Evolutionary conservation across 371 early-diverging fungal species (phyloP), one percentile per base, ranked within the genome.

Genomic region (Mortierella polycephala): DNA sequence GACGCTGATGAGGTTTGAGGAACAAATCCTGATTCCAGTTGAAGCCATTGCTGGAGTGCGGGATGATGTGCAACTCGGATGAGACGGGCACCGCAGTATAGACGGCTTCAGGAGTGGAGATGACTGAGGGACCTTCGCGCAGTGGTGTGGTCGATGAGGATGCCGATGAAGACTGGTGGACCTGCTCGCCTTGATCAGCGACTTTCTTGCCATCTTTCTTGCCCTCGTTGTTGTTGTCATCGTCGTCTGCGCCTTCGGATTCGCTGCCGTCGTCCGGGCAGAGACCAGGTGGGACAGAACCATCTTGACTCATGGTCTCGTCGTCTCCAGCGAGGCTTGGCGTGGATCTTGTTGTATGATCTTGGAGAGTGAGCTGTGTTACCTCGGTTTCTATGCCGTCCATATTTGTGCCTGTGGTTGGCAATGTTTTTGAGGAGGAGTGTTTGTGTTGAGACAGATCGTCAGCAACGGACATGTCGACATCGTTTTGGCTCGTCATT

Each of bases 11-110:
- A 14, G 79, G 69, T 60, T 69, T 79, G 59, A 79, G 42, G 56
- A 79, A 79, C 20, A 69, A 49, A 58, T 79, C 79, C n/a, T 67
- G 65, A 60, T 79, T 79, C 79, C 79, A 79, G 5, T 60, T 60
- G 60, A 79, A 79, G 10, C 79, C 79, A 42, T 65, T 63, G 60
- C 79, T 79, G 39, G 69, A 64, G 39, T 64, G 72, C 12, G 79
- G 79, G 47, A 79, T 72, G 47, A 79, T 79, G 20, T 79, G 51
- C 11, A 79, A 30, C 53, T 72, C 69, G 21, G 73, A 64, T 16
- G 79, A 79, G 40, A 72, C 56, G 1, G 72, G 69, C 5, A 79
- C 79, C 5, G 79, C 79, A 18, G 69, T 64, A 53, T 79, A 79
- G 30, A 72, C 41, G 1, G 73, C 68, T n/a, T 72, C 79, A 9